These are phyloP conservation scores for Leccinum pallidistipes DNA, from an alignment of 1,284 basidiomycete species.

Conservation along the genomic window DNA sequence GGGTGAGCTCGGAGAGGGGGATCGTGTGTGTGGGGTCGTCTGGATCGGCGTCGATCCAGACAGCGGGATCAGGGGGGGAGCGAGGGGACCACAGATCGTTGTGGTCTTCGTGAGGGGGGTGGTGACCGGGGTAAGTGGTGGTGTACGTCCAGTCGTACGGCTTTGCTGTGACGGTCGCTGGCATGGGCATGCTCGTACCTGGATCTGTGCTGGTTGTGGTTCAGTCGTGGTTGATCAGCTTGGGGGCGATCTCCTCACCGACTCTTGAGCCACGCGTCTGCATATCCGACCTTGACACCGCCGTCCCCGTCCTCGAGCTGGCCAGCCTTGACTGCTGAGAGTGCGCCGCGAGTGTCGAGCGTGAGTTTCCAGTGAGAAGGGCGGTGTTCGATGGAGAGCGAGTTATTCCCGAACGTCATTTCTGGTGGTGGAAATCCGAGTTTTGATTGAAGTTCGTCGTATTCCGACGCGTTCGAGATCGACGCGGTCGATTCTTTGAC, in stretches of 20 bases:
- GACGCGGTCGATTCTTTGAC: conserved; percentile 67
- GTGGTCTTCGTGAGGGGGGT: conserved; percentile 10
- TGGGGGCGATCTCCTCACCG: conserved; percentile 50
- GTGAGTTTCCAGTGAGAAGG: conserved; percentile 63
- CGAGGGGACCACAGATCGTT: background rate
- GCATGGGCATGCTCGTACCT: conserved; percentile 64
- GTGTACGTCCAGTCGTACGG: conserved; percentile 99
- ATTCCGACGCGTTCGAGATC: conserved; percentile 75
- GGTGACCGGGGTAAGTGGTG: conserved; percentile 78
- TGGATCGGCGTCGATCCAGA: conserved; percentile 56
- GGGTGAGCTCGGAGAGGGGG: conserved; percentile 80
- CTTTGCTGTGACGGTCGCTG: conserved; percentile 73
- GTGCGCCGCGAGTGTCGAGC: conserved; percentile 72
- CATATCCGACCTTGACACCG: conserved; percentile 91
- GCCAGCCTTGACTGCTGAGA: conserved; percentile 76
- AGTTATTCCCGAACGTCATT: conserved; percentile 95
- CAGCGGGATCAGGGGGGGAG: conserved; percentile 12
- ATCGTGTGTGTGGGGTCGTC: conserved; percentile 61
- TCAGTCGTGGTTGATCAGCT: background rate
- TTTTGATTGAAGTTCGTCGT: conserved; percentile 63
- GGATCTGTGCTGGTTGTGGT: conserved; percentile 49
- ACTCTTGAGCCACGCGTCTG: conserved; percentile 91
- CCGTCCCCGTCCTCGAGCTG: conserved; percentile 79
- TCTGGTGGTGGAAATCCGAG: conserved; percentile 88
- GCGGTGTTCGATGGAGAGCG: conserved; percentile 63